Base-by-base conservation (phyloP, 2,329 filamentous ascomycete genomes). In the Colletotrichum tropicale region DNA sequence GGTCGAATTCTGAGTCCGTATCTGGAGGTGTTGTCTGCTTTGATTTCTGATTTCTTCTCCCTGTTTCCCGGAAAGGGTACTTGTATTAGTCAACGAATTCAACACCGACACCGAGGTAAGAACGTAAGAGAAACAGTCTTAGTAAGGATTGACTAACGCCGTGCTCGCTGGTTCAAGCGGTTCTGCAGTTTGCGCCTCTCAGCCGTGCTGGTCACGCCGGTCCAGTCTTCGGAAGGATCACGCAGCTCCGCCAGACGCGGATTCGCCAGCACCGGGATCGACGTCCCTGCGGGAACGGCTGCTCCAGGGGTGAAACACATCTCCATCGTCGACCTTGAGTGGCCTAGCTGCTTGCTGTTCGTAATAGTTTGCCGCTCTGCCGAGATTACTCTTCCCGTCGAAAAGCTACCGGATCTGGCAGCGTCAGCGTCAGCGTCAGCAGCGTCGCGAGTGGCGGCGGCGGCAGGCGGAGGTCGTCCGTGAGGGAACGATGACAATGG, bases 181-280 rank as follows among this genome's bases (percentile, higher is more conserved):
- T 77, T 77, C 32, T 76, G 76, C 16, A 76, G 55, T 32, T 69
- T 77, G 7, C 75, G 69, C 16, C 74, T 78, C 70, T 81, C 75
- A 1, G 76, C 76, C 2, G 79, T 78, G 68, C 79, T 81, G 6
- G 78, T 81, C 9, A 82, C 78, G 8, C 83, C 83, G 2, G 80
- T 84, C 83, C 83, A 85, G 66, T 85, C 83, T 52, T 85, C 82
- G 28, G 61, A 64, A 16, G 60, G 66, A 34, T 72, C 60, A n/a
- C 60, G 52, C 13, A 77, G 9, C 30, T 76, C 68, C 26, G 36
- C 52, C 28, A 77, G 26, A 9, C 56, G 34, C 30, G 68, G 64
- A 66, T 74, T 74, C 7, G 66, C 30, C 38, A 61, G 21, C n/a
- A 75, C 62, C 8, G 68, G 62, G 30, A 75, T 75, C 15, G 55